Percentiles rank a stretch among this genome's conserved stretches.
Evolutionary conservation across 306 rosid species (phyloP).

Genomic region (Begonia peltatifolia): DNA sequence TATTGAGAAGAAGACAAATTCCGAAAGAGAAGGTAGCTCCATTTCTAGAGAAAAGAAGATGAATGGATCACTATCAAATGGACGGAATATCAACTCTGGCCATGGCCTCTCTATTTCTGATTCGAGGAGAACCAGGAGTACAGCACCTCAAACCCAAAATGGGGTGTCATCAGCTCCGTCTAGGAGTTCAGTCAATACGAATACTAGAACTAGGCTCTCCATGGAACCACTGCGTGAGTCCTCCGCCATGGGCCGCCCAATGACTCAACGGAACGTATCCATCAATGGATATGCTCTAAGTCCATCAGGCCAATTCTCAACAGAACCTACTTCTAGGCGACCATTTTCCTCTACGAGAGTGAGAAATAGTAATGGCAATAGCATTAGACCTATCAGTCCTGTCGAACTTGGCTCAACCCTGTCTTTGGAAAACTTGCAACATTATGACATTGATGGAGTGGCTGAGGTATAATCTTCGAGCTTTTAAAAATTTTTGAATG

Average conservation of each 20-base stretch:
- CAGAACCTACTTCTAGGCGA: constrained; percentile 27
- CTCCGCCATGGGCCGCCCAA: constrained; percentile 23
- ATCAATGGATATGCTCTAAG: constrained; percentile 22
- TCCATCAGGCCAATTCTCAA: constrained; percentile 25
- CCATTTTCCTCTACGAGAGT: constrained; percentile 40
- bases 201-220: constrained; percentile 41
- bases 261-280: constrained; percentile 27
- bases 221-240: constrained; percentile 34
- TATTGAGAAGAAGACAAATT: constrained; percentile 42
- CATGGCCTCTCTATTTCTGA: constrained; percentile 68
- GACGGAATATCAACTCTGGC: constrained; percentile 33
- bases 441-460: constrained; percentile 71
- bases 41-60: constrained; percentile 66
- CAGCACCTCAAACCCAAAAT: constrained; percentile 41
- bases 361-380: constrained; percentile 35
- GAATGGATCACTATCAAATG: constrained; percentile 35
- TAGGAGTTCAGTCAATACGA: constrained; percentile 36
- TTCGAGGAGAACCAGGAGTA: constrained; percentile 51
- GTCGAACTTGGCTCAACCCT: constrained; percentile 39
- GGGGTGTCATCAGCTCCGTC: constrained; percentile 38
- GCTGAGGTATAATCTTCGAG: constrained; percentile 48
- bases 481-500: neutral
- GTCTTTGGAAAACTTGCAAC: constrained; percentile 44
- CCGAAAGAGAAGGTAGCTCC: constrained; percentile 85
- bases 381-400: constrained; percentile 33